Base-by-base conservation (phyloP, 441 rosid genomes). In the Croton laevigatus region DNA sequence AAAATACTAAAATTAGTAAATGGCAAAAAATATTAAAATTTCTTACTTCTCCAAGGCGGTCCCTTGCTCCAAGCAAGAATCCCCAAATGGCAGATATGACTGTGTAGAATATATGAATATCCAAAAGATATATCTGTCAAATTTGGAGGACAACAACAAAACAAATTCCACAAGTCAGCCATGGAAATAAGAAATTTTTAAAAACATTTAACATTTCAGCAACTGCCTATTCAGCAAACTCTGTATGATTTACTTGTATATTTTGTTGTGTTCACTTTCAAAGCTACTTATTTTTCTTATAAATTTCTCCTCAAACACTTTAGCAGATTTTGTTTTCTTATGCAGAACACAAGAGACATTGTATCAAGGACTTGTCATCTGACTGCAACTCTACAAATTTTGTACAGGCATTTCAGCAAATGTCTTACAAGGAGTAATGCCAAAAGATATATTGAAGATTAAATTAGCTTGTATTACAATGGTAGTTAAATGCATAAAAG, bases 21-120 rank as follows among this genome's bases (percentile, higher is more conserved):
- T 17, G 36, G 23, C 37, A 73, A 22, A 51, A 48, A 37, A 34
- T 3, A 20, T 3, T 6, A 66, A 75, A 64, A 69, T 48, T 55
- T 80, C 81, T 75, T 79, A 92, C 99, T 90, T 95, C 99, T 38
- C 99, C 99, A 59, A 95, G 91, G 73, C 89, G 99, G 82, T 89
- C 99, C 82, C 96, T 87, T 49, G 99, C 99, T 69, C 99, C 99
- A 45, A 93, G 94, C 85, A 95, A 83, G 81, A 95, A 95, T 68
- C 98, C 99, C 88, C 88, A 84, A 71, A 87, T 75, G 45, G 99
- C 96, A 81, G 98, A 95, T 81, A 87, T 70, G 71, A 93, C 20
- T n/a, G 98, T 95, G 82, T 93, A 95, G 81, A 91, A 85, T 54
- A 95, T 80, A 78, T 88, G 86, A 74, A 86, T 86, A 84, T 95